Evolutionary conservation across 306 rosid species (phyloP).

Genomic region (Lathyrus aphaca): DNA sequence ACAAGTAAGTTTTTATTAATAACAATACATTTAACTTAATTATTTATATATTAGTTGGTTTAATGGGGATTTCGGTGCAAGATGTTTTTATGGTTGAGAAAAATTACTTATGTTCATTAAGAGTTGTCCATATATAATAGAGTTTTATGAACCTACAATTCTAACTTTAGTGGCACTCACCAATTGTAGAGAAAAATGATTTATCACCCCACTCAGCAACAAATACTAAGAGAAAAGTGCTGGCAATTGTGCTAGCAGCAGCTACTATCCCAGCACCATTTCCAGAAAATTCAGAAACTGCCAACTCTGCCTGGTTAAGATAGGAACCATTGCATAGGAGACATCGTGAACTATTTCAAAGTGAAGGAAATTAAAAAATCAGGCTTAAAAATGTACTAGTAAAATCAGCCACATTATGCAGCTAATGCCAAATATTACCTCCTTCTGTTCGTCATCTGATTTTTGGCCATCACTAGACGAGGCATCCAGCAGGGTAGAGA

Average conservation of each 20-base stretch:
- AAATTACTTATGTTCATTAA: conserved; percentile 3
- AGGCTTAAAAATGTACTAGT: conserved; percentile 2
- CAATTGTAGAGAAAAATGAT: conserved; percentile 95
- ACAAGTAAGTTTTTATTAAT: conserved; percentile 26
- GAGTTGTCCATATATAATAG: conserved; percentile 2
- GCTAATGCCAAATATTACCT: conserved; percentile 57
- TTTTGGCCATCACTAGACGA: conserved; percentile 70
- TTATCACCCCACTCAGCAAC: conserved; percentile 99
- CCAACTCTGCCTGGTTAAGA: conserved; percentile 90
- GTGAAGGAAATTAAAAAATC: not conserved
- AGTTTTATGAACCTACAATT: conserved; percentile 6
- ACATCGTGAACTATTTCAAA: conserved; percentile 28
- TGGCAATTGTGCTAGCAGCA: conserved; percentile 73
- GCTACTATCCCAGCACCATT: conserved; percentile 87
- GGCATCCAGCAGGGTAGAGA: conserved; percentile 92
- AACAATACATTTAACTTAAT: conserved; percentile 22
- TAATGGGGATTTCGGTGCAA: conserved; percentile 3
- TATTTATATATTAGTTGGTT: conserved; percentile 22
- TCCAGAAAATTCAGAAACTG: conserved; percentile 84
- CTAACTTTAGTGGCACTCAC: conserved; percentile 53
- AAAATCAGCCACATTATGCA: conserved; percentile 23
- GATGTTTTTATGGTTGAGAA: conserved; percentile 24
- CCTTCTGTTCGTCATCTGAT: conserved; percentile 95
- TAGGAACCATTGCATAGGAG: conserved; percentile 39
- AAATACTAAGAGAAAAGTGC: conserved; percentile 84